Base-by-base conservation (phyloP, 805 yeast species). In the Kodamaea restingae region DNA sequence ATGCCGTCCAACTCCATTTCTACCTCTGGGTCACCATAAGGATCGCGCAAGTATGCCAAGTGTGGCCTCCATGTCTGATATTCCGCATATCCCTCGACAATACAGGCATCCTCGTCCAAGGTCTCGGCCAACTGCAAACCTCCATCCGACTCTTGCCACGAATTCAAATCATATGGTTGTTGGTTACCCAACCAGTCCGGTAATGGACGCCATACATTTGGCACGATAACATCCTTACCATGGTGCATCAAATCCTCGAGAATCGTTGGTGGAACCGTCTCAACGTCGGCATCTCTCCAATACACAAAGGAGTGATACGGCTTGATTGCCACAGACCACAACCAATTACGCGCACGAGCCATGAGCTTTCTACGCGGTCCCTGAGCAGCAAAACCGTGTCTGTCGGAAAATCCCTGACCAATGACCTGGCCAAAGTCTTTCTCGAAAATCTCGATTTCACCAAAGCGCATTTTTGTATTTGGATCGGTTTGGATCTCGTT, bases 211-310 rank as follows among this genome's bases (percentile, higher is more conserved):
- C 95, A 87, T 37, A 87, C 90, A 55, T 87, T 91, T 12, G 98
- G 98, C 12, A 91, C 97, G 37, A 91, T 87, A 20, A 91, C 93
- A 58, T 91, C 98, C 56, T 76, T 78, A 58, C 84, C 80, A 60
- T 88, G 96, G 52, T 78, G 84, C 97, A 91, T 91, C 51, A 90
- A 68, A 62, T 90, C 97, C 61, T 90, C 96, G 45, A 90, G 61
- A 44, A 90, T 78, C 1, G 96, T 81, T 1, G 81, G 73, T 4
- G 96, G 95, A 21, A 84, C 79, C 0, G 90, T 81, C 58, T 90
- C 96, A n/a, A 91, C 95, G 61, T 91, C 98, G 9, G 93, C 96
- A 66, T 91, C 98, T 62, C 98, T 73, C 98, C 98, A 91, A 60
- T 90, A 88, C 6, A 91, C 96, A 84, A 90, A 88, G 6, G 95